phyloP scores from a whole-genome alignment of 257 asterid species.

The Plantago elongata region DNA sequence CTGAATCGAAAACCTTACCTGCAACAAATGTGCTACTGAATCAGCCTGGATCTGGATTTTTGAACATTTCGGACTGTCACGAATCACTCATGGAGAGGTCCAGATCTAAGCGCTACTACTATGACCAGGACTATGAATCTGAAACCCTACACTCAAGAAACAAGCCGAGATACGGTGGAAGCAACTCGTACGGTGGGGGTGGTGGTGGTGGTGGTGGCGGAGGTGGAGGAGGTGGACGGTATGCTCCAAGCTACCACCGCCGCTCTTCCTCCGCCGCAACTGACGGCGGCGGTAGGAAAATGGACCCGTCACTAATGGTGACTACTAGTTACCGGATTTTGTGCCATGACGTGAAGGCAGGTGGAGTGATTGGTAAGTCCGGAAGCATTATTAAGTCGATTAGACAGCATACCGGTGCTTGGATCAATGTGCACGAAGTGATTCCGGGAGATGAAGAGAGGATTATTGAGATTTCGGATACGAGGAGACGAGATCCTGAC shows the following conservation, averaged over 20 bases:
- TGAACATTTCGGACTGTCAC: slow-evolving; percentile 2
- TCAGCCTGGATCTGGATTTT: slow-evolving; percentile 6
- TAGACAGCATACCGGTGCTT: slow-evolving; percentile 93
- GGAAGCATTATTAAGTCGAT: slow-evolving; percentile 82
- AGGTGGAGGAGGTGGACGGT: slow-evolving; percentile 17
- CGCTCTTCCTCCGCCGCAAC: slow-evolving; percentile 36
- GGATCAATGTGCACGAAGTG: slow-evolving; percentile 87
- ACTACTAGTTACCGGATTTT: slow-evolving; percentile 78
- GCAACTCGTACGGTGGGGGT: slow-evolving; percentile 34
- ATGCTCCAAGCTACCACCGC: slow-evolving; percentile 35
- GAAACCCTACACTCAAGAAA: slow-evolving; percentile 58
- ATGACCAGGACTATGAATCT: slow-evolving; percentile 72
- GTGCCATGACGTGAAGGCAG: slow-evolving; percentile 81
- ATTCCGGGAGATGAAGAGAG: slow-evolving; percentile 87
- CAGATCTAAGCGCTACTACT: slow-evolving; percentile 74
- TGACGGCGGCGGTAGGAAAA: slow-evolving; percentile 50
- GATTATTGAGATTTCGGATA: slow-evolving; percentile 82
- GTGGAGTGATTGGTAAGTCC: slow-evolving; percentile 93
- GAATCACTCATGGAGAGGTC: slow-evolving; percentile 60
- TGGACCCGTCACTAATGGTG: slow-evolving; percentile 57
- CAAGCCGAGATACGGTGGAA: slow-evolving; percentile 39
- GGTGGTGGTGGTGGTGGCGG: slow-evolving; percentile 32
- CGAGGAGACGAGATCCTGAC: slow-evolving; percentile 67
- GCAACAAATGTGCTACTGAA: too few relatives aligned
- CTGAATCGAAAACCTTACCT: too few relatives aligned